Conservation (phyloP, 192 early-diverging fungal genomes). For the Gryganskiella cystojenkinii region DNA sequence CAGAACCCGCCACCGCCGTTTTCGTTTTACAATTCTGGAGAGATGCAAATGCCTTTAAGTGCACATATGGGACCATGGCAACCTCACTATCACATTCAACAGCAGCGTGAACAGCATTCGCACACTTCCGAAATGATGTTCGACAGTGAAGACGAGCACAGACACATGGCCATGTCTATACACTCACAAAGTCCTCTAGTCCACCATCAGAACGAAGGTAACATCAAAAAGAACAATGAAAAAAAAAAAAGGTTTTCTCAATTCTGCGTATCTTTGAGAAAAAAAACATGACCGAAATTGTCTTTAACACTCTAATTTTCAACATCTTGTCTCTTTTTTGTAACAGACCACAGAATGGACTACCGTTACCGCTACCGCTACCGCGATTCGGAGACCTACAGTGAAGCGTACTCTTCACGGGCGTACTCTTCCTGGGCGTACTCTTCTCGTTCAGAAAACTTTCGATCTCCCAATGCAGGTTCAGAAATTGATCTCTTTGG, state of each 20-base stretch:
- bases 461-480: slow-evolving; percentile 13
- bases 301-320: too few relatives aligned
- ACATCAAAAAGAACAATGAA: too few relatives aligned
- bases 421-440: slow-evolving; percentile 19
- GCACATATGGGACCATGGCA: background rate
- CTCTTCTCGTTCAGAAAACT: slow-evolving; percentile 27
- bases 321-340: too few relatives aligned
- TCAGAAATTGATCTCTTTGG: slow-evolving; percentile 52
- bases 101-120: too few relatives aligned
- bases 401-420: slow-evolving; percentile 26
- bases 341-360: background rate
- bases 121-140: background rate
- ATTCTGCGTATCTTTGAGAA: background rate
- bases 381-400: slow-evolving; percentile 35
- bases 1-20: background rate
- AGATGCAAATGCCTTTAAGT: too few relatives aligned
- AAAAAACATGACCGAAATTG: too few relatives aligned
- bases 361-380: too few relatives aligned
- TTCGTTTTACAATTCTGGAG: background rate
- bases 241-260: background rate
- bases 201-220: slow-evolving; percentile 24
- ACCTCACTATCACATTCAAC: background rate
- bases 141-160: too few relatives aligned
- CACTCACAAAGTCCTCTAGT: slow-evolving; percentile 21
- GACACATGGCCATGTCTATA: too few relatives aligned